Base-by-base conservation (phyloP, 2,329 filamentous ascomycete species). In the Didymella sp. region DNA sequence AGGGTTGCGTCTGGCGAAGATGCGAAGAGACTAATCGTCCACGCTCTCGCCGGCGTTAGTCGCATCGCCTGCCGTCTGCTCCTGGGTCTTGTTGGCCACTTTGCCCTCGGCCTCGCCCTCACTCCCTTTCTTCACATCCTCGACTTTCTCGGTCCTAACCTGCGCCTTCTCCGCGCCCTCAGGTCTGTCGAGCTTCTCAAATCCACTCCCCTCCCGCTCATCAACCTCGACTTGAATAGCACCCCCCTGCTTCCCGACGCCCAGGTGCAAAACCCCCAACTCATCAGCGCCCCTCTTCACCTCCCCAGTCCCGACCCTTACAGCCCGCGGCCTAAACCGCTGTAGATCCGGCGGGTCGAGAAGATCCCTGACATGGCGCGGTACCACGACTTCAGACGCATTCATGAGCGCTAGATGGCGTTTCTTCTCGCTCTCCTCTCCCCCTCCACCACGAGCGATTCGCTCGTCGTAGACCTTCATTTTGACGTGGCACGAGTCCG, bases 371-470 rank as follows among this genome's bases (percentile, higher is more conserved):
- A 90, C 77, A 73, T 94, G 92, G 66, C 91, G 83, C 49, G 96
- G 89, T 37, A 98, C 82, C 73, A 88, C 87, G 63, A 99, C 84
- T 80, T 99, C 95, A 7, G 91, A 89, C n/a, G 92, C 92, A 76
- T 92, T 91, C 55, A 89, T 95, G 72, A 84, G 81, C 50, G 88
- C 82, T 61, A 95, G 76, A 75, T 91, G 87, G 67, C 84, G 77
- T 66, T 81, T 85, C 78, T 84, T 87, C 68, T 81, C 76, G 27
- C 80, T 78, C 47, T 82, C 78, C 37, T 72, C 73, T 35, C 76
- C 73, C 6, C 75, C 77, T 6, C 75, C 77, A n/a, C 74, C 73
- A 61, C 75, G 79, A 64, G 77, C 77, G 61, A 82, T 77, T 56
- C 82, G 78, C 11, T 68, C 77, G 51, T 81, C 73, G 48, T 78